Evolutionary conservation across 1,284 basidiomycete species (phyloP).

Genomic region (Fomes fomentarius): DNA sequence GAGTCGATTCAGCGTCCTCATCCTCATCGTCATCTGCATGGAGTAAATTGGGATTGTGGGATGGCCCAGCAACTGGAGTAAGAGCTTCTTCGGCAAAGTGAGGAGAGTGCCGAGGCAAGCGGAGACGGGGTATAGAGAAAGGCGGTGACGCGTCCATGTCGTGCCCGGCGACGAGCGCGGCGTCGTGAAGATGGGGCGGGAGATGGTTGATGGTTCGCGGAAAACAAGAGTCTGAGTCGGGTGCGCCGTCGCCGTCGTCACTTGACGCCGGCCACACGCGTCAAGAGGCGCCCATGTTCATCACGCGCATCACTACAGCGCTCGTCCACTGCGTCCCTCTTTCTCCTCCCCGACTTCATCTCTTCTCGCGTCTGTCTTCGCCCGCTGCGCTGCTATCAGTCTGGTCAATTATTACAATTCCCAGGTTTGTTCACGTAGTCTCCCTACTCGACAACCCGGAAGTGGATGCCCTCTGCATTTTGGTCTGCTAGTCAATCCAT

Average conservation of each 20-base stretch:
- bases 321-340: too few species aligned
- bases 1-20: conserved; percentile 54
- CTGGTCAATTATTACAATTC: too few species aligned
- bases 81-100: conserved; percentile 15
- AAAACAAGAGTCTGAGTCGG: conserved; percentile 8
- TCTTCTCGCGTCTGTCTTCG: too few species aligned
- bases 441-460: too few species aligned
- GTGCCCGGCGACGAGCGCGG: conserved; percentile 15
- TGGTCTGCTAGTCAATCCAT: not conserved
- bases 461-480: not conserved
- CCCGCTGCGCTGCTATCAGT: too few species aligned
- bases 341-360: too few species aligned
- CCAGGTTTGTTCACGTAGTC: too few species aligned
- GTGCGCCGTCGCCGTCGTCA: conserved; percentile 1
- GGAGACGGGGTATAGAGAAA: conserved; percentile 25
- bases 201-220: conserved; percentile 13
- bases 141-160: conserved; percentile 28
- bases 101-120: conserved; percentile 25
- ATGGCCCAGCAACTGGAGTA: conserved; percentile 39
- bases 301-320: not conserved
- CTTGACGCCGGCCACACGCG: conserved; percentile 1
- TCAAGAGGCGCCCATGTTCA: conserved; percentile 3
- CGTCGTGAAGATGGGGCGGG: conserved; percentile 13
- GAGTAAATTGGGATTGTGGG: conserved; percentile 31
- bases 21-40: conserved; percentile 38